phyloP scores from a whole-genome alignment of 345 rosid genomes.

The Salix dunnii region DNA sequence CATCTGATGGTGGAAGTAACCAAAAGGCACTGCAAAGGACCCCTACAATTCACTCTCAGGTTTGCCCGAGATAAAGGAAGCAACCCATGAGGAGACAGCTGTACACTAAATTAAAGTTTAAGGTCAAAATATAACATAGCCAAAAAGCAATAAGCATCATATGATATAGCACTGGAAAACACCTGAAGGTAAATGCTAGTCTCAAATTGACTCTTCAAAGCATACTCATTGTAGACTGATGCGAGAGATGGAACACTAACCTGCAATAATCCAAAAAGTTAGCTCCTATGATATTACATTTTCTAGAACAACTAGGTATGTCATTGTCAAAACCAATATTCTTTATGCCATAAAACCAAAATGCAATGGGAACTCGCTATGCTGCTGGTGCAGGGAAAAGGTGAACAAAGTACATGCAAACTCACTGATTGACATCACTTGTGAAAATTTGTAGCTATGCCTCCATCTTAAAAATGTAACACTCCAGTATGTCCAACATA shows the following conservation, averaged over 20 bases:
- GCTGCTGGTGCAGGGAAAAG: not conserved
- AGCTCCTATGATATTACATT: constrained; percentile 9
- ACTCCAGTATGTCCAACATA: not conserved
- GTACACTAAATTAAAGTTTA: not conserved
- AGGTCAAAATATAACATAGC: not conserved
- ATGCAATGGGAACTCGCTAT: not conserved
- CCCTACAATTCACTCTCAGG: not conserved
- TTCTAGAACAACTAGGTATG: not conserved
- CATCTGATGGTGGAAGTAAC: not conserved
- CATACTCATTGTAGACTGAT: constrained; percentile 95
- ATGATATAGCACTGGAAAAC: not conserved
- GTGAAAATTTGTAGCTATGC: not conserved
- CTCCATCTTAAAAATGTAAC: not conserved
- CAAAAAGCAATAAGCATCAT: not conserved
- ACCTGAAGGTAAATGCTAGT: constrained; percentile 92
- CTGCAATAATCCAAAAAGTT: constrained; percentile 37
- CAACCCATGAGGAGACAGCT: not conserved
- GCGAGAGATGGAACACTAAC: constrained; percentile 96
- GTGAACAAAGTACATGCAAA: not conserved
- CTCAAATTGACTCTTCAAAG: constrained; percentile 93
- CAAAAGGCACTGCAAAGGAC: not conserved
- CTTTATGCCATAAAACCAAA: not conserved
- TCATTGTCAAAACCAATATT: constrained; percentile 1
- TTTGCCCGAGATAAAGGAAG: not conserved
- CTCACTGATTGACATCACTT: not conserved